phyloP scores from a whole-genome alignment of 1,284 basidiomycete species.

The Meira nashicola region DNA sequence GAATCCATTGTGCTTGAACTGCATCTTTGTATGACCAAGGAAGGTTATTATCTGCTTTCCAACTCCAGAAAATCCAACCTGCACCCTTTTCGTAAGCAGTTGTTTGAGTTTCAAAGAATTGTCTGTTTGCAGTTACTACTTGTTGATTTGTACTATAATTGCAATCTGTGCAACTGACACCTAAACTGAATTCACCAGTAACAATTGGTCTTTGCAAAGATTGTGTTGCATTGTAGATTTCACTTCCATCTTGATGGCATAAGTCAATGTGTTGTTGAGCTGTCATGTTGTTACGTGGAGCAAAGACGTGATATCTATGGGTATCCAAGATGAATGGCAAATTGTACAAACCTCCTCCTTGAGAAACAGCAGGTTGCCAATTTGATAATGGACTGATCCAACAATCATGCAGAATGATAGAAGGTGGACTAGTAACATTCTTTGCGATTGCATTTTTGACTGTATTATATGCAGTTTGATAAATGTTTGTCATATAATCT shows the following conservation, averaged over 20 bases:
- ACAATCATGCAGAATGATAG: conserved; percentile 52
- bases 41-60: conserved; percentile 15
- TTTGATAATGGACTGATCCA: conserved; percentile 32
- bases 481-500: conserved; percentile 37
- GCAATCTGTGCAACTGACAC: conserved; percentile 6
- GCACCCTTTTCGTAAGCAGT: conserved; percentile 15
- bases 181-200: conserved; percentile 16
- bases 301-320: conserved; percentile 18
- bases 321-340: conserved; percentile 10
- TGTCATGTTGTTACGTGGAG: background rate
- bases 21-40: conserved; percentile 20
- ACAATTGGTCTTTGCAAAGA: conserved; percentile 6
- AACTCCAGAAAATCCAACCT: conserved; percentile 15
- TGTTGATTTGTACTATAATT: conserved; percentile 14
- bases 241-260: background rate
- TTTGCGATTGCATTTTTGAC: conserved; percentile 24
- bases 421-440: conserved; percentile 34
- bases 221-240: conserved; percentile 1
- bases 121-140: conserved; percentile 12
- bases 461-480: conserved; percentile 42
- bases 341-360: background rate
- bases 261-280: conserved; percentile 14
- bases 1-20: conserved; percentile 18
- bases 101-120: conserved; percentile 22
- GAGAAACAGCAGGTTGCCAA: conserved; percentile 9